Evolutionary conservation across 768 basidiomycete genomes (phyloP), one percentile per base, ranked within the genome.

Genomic region (Russula emetica): DNA sequence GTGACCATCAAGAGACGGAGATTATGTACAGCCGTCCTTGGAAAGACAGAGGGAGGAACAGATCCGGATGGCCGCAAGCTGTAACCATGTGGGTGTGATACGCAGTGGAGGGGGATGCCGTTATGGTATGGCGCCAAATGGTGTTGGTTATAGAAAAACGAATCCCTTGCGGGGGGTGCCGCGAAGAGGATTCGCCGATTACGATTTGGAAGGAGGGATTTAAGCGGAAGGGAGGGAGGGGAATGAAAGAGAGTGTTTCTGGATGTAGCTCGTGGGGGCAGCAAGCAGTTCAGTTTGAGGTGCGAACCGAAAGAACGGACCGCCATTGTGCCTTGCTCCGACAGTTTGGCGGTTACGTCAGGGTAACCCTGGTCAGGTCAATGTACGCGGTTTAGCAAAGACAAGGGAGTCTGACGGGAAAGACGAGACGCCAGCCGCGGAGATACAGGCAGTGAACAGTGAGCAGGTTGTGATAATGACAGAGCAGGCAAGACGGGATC

Each of bases 51-150:
- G 42, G 44, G 54, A 26, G 30, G 47, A 60, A 65, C 40, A 52
- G 60, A 65, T 65, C 55, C 32, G 59, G 59, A 61, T 65, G 55
- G 44, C 40, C 49, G 38, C 51, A 22, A 60, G 45, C 50, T 56
- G 63, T 42, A 52, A 52, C 64, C 64, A 65, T 65, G 60, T 65
- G 64, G 64, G 34, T 56, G 64, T 65, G 64, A 65, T 57, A 65
- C 60, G 53, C 9, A 52, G 58, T 55, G 40, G 49, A 24, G 50
- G 16, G 24, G 22, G 22, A 64, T 65, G 64, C 59, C 64, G 64
- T 65, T 56, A 61, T 40, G n/a, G 26, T 16, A 60, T 55, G 44
- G 52, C 40, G 54, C 47, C 47, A 53, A 61, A 61, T 22, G 36
- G 60, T n/a, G 60, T 56, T 57, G 47, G 38, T 56, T 57, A 34